These are phyloP conservation scores for Drechslera avenae DNA, from an alignment of 2,329 filamentous ascomycete genomes.

Conservation along the genomic window DNA sequence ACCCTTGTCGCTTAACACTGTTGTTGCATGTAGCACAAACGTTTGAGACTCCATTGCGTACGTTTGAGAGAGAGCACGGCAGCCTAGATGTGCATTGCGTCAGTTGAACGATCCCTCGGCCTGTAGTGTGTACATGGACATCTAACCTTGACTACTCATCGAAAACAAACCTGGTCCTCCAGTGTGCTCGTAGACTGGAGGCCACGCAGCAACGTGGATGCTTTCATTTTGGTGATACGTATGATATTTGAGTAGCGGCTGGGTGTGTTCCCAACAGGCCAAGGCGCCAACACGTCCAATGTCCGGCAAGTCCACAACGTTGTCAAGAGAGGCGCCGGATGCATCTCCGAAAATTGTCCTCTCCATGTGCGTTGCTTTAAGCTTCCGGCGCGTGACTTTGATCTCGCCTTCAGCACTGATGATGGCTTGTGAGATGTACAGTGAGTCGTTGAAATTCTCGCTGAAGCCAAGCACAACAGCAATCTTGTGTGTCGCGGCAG, in stretches of 20 bases:
- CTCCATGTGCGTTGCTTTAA: constrained; percentile 54
- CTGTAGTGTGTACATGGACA: not conserved
- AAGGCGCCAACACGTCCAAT: constrained; percentile 42
- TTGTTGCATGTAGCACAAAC: constrained; percentile 61
- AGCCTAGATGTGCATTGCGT: not conserved
- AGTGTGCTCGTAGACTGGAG: constrained; percentile 42
- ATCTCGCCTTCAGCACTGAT: constrained; percentile 44
- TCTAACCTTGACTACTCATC: constrained; percentile 46
- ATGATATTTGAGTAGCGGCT: constrained; percentile 51
- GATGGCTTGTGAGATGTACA: constrained; percentile 50
- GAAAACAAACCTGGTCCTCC: constrained; percentile 41
- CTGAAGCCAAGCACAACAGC: constrained; percentile 49
- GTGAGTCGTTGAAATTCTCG: constrained; percentile 44
- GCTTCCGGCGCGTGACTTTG: constrained; percentile 47
- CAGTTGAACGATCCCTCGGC: not conserved
- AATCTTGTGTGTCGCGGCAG: constrained; percentile 43
- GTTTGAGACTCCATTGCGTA: constrained; percentile 63
- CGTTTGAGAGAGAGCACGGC: constrained; percentile 52
- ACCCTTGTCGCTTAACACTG: constrained; percentile 54
- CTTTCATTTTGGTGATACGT: constrained; percentile 47
- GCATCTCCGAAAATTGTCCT: constrained; percentile 52
- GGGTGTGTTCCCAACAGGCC: constrained; percentile 51
- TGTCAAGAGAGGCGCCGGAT: constrained; percentile 39
- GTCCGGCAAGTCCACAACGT: constrained; percentile 40
- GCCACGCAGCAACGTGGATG: constrained; percentile 52